Evolutionary conservation across 805 yeast species (phyloP).

Genomic region (Clavispora fructus): DNA sequence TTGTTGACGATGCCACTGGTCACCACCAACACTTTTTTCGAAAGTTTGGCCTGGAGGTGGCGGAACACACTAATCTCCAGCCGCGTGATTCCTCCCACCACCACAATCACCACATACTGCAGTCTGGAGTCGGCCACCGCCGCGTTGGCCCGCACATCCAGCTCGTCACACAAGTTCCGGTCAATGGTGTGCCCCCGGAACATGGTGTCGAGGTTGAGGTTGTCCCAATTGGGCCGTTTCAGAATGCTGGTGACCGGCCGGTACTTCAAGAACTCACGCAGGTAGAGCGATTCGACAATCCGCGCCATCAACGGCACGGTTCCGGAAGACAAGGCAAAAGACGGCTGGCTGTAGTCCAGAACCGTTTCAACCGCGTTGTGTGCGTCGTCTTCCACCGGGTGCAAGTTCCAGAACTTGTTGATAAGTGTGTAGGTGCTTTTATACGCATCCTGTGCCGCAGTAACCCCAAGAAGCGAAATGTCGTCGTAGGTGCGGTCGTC

Average conservation of each 20-base stretch:
- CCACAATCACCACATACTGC: slow-evolving; percentile 42
- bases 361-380: slow-evolving; percentile 10
- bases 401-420: slow-evolving; percentile 42
- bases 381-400: slow-evolving; percentile 36
- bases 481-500: slow-evolving; percentile 15
- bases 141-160: slow-evolving; percentile 13
- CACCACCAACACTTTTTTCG: slow-evolving; percentile 37
- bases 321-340: slow-evolving; percentile 74
- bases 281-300: slow-evolving; percentile 62
- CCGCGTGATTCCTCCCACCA: slow-evolving; percentile 82
- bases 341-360: slow-evolving; percentile 40
- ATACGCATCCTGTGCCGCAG: slow-evolving; percentile 23
- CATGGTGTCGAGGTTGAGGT: slow-evolving; percentile 34
- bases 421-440: slow-evolving; percentile 33
- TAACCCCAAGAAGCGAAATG: slow-evolving; percentile 21
- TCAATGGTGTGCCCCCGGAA: slow-evolving; percentile 38
- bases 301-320: slow-evolving; percentile 69
- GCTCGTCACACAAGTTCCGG: slow-evolving; percentile 27
- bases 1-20: slow-evolving; percentile 42
- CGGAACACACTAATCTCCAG: slow-evolving; percentile 75
- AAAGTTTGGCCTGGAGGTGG: slow-evolving; percentile 46
- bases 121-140: slow-evolving; percentile 4
- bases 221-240: slow-evolving; percentile 42
- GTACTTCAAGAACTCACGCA: slow-evolving; percentile 44
- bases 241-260: slow-evolving; percentile 33